phyloP scores from a whole-genome alignment of 2,329 filamentous ascomycete genomes.

The Colletotrichum liaoningense region DNA sequence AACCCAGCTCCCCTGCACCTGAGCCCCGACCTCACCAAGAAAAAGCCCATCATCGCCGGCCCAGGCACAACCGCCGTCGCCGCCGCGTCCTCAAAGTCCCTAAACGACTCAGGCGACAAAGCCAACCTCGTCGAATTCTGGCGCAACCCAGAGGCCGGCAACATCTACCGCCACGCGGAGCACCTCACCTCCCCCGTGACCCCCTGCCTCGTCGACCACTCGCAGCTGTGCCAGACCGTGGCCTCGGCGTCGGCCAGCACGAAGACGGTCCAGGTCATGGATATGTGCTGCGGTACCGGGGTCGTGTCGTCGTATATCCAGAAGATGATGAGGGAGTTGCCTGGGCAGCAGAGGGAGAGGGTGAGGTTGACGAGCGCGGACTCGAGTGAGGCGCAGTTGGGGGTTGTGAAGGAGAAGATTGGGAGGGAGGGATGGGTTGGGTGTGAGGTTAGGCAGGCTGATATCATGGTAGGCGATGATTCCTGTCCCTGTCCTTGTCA shows the following conservation, averaged over 20 bases:
- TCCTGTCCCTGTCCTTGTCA: not conserved
- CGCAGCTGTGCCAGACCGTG: not conserved
- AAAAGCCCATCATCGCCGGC: not conserved
- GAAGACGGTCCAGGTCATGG: not conserved
- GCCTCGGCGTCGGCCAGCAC: not conserved
- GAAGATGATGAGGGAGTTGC: not conserved
- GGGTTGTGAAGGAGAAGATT: conserved; percentile 1
- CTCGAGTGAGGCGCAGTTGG: conserved; percentile 15
- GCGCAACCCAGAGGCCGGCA: conserved; percentile 3
- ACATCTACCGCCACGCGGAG: conserved; percentile 10
- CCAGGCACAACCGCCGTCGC: not conserved
- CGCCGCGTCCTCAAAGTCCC: not conserved
- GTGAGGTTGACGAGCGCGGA: not conserved
- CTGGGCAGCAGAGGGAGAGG: not conserved
- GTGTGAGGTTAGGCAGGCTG: not conserved
- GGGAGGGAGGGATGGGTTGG: not conserved
- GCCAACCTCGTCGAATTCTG: conserved; percentile 2
- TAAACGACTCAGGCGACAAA: not conserved
- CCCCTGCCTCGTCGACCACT: not conserved
- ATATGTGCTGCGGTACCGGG: conserved; percentile 19
- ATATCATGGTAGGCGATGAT: not conserved
- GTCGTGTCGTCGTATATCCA: conserved; percentile 14
- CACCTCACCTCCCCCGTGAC: conserved; percentile 3
- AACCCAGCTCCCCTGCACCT: not conserved
- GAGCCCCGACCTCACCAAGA: not conserved